These are phyloP conservation scores for Ceratobasidium sp. DNA, from an alignment of 1,284 basidiomycete genomes.

Conservation along the genomic window DNA sequence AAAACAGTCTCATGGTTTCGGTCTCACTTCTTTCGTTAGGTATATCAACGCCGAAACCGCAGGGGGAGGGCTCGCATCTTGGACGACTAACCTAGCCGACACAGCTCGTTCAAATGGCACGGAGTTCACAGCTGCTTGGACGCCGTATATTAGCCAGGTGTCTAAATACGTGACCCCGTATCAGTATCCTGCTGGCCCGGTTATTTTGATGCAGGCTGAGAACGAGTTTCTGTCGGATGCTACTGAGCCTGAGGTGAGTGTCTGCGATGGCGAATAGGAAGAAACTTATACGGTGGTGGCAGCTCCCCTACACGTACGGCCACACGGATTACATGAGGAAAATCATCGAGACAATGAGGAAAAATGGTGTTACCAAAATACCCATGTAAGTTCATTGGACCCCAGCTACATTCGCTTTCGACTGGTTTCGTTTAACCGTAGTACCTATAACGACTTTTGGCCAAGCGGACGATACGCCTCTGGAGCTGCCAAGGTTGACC, in stretches of 20 bases:
- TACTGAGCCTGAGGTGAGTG: neutral
- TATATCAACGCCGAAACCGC: slow-evolving; percentile 46
- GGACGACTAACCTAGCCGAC: slow-evolving; percentile 32
- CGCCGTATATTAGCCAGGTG: slow-evolving; percentile 25
- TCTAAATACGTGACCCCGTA: slow-evolving; percentile 21
- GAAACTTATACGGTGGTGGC: neutral
- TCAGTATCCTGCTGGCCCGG: slow-evolving; percentile 54
- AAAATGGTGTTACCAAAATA: slow-evolving; percentile 22
- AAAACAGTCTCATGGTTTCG: too few species aligned
- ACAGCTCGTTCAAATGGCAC: slow-evolving; percentile 22
- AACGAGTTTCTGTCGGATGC: slow-evolving; percentile 19
- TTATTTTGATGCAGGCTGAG: slow-evolving; percentile 18
- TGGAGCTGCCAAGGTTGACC: slow-evolving; percentile 42
- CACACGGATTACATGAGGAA: slow-evolving; percentile 30
- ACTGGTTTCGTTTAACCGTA: neutral
- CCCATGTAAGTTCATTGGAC: slow-evolving; percentile 9
- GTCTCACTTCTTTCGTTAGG: neutral
- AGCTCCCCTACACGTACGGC: slow-evolving; percentile 20
- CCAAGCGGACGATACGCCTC: slow-evolving; percentile 22
- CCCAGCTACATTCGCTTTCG: neutral
- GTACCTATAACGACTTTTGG: slow-evolving; percentile 43
- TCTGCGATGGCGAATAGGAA: neutral
- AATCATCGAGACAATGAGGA: slow-evolving; percentile 29
- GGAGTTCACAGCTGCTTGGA: slow-evolving; percentile 34
- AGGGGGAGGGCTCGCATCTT: slow-evolving; percentile 34